A percentile compares a stretch with the other conserved stretches of the same genome.
phyloP scores from a whole-genome alignment of 73 alveolate genomes.

The Paramecium tetraurelia region DNA sequence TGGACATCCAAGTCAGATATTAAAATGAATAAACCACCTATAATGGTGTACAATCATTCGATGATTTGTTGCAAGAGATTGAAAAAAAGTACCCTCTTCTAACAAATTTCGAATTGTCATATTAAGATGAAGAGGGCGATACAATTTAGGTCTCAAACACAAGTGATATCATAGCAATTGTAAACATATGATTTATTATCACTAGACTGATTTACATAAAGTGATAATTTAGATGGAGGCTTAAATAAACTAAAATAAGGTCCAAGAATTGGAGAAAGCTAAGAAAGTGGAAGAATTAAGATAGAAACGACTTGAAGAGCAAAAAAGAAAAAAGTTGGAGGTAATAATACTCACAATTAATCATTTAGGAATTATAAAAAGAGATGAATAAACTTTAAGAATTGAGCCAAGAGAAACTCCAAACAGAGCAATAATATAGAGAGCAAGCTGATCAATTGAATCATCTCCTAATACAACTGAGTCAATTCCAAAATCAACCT shows the following conservation, averaged over 20 bases:
- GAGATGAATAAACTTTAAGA: neutral
- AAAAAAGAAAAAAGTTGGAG: neutral
- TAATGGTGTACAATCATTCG: neutral
- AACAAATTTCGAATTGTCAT: neutral
- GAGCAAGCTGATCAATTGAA: neutral
- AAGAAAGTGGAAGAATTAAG: neutral
- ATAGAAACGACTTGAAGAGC: neutral
- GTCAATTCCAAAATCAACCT: neutral
- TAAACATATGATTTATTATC: neutral
- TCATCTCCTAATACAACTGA: neutral
- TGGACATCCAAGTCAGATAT: neutral
- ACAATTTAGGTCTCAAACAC: neutral
- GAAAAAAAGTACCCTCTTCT: neutral
- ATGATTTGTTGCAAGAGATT: neutral
- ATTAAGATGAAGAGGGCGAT: slow-evolving; percentile 46
- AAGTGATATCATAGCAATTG: slow-evolving; percentile 6
- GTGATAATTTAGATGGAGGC: neutral
- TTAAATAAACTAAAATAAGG: neutral
- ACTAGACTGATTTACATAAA: neutral
- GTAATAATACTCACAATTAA: neutral
- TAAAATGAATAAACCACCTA: neutral
- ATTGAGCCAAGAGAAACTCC: neutral
- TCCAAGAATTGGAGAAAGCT: neutral
- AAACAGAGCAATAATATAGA: neutral
- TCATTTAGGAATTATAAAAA: neutral